Evolutionary conservation across 2,329 filamentous ascomycete genomes (phyloP), one percentile per base, ranked within the genome.

Genomic region (Grosmannia penicillata): DNA sequence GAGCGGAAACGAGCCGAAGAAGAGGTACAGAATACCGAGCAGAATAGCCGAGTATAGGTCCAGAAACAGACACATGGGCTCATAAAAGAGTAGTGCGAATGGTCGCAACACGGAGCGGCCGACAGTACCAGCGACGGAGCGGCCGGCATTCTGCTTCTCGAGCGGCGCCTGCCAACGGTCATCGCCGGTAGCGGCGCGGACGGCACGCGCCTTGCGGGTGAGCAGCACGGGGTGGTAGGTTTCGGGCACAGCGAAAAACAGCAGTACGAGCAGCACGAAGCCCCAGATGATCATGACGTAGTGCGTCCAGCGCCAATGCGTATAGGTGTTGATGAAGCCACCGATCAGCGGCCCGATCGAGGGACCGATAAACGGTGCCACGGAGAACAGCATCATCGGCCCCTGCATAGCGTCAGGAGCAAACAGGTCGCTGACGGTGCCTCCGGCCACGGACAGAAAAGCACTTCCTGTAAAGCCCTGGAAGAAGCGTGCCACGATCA

Each of bases 21-120:
- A 93, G 28, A 94, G 72, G 53, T 94, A 94, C 3, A 94, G 61
- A 32, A 93, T 80, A 6, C 86, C 87, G 8, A 94, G 66, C n/a
- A 94, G 63, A 38, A 95, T 73, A 28, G 85, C 84, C 1, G 82
- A 83, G 49, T 87, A 82, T 18, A 91, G 59, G 56, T 85, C 91
- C 21, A 95, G 73, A 47, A 76, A 75, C 41, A 91, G 63, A 43
- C 78, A 82, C 84, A 94, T 95, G 46, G 82, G 83, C 61, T 93
- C 85, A 38, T 82, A 70, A 36, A 78, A 56, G 39, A 95, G 68
- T 6, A 95, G 70, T 57, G 91, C 73, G 53, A 91, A 82, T 6
- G 84, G 84, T n/a, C 76, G 68, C 37, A 72, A 58, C 25, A 80
- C 62, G 2, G 75, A 78, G 33, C 58, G 57, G 7, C 68, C 59